A percentile compares a stretch with the other conserved stretches of the same genome.
Evolutionary conservation across 2,329 filamentous ascomycete species (phyloP).

Genomic region (Nemania sp.): DNA sequence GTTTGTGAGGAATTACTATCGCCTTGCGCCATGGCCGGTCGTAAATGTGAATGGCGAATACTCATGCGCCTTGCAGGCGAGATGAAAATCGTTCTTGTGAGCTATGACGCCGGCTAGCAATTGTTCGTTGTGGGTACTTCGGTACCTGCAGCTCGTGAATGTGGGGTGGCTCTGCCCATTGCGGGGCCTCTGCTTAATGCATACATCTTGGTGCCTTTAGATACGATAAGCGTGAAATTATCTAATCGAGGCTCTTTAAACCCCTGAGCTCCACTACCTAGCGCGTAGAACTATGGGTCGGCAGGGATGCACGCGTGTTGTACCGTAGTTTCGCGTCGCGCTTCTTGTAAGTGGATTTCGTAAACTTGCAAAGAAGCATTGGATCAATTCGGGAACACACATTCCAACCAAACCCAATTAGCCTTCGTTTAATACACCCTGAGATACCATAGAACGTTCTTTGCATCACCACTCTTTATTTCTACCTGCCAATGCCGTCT

Average conservation of each 20-base stretch:
- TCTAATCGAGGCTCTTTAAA: slow-evolving; percentile 24
- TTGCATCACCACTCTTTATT: background rate
- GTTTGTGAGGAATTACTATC: slow-evolving; percentile 19
- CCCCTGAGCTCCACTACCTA: slow-evolving; percentile 8
- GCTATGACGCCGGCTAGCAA: slow-evolving; percentile 23
- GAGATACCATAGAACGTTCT: background rate
- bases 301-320: slow-evolving; percentile 37
- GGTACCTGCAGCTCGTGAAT: no score
- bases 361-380: background rate
- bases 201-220: no score
- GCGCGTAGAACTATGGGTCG: slow-evolving; percentile 5
- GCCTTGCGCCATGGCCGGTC: slow-evolving; percentile 40
- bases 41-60: no score
- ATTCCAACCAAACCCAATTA: slow-evolving; percentile 1
- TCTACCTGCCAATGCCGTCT: slow-evolving; percentile 20
- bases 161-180: no score
- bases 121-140: background rate
- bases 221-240: no score
- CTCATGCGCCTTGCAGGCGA: no score
- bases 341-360: slow-evolving; percentile 27
- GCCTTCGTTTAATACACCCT: background rate
- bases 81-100: slow-evolving; percentile 12
- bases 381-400: background rate
- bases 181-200: no score
- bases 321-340: slow-evolving; percentile 26